These are phyloP conservation scores for Penicillium antarcticum DNA, from an alignment of 495 filamentous ascomycete genomes.

Conservation along the genomic window DNA sequence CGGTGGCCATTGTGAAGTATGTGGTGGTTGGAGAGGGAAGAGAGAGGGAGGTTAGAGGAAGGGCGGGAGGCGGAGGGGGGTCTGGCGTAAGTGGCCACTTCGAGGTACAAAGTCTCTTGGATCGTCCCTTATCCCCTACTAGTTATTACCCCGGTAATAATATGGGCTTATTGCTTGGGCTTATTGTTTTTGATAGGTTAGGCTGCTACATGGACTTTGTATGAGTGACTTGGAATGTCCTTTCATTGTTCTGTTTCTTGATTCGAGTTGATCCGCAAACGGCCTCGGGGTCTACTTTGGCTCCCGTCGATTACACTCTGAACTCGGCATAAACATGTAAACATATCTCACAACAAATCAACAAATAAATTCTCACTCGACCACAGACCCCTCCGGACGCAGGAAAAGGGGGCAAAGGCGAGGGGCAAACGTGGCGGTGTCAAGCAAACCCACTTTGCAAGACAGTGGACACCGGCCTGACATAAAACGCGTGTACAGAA, in stretches of 20 bases:
- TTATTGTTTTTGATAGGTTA: too few species aligned
- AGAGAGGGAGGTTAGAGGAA: constrained; percentile 11
- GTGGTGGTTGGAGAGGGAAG: constrained; percentile 8
- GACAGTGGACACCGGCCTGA: constrained; percentile 2
- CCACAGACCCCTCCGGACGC: neutral
- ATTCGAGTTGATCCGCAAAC: too few species aligned
- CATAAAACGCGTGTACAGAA: too few species aligned
- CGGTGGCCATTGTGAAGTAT: constrained; percentile 36
- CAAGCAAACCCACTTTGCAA: constrained; percentile 12
- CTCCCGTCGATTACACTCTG: too few species aligned
- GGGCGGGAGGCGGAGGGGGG: constrained; percentile 18
- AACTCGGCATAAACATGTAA: too few species aligned
- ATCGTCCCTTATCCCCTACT: neutral
- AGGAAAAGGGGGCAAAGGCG: constrained; percentile 16
- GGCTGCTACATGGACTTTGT: too few species aligned
- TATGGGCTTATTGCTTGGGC: neutral
- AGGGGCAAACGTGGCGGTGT: constrained; percentile 18
- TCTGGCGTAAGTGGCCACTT: constrained; percentile 24
- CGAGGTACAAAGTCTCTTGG: neutral
- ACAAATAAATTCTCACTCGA: neutral
- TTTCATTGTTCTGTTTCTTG: too few species aligned
- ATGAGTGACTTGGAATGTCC: too few species aligned
- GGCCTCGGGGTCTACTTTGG: too few species aligned
- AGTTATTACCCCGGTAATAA: neutral
- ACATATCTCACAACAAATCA: neutral